These are phyloP conservation scores for Botrytis medusae DNA, from an alignment of 2,329 filamentous ascomycete species.

Conservation along the genomic window DNA sequence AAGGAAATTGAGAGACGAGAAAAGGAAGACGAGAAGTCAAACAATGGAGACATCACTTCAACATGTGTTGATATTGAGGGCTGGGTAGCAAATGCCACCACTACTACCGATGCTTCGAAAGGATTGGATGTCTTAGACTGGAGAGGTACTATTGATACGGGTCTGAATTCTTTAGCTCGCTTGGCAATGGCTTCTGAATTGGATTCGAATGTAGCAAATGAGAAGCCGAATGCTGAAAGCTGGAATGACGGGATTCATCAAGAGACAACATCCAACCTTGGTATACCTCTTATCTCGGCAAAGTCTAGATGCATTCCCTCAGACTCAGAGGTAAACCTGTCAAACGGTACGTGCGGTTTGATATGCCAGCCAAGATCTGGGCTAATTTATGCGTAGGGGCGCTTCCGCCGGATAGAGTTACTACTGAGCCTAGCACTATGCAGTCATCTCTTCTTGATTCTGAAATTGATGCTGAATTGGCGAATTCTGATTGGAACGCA, in stretches of 20 bases:
- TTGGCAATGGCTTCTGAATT: background rate
- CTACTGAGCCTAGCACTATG: no score
- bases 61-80: slow-evolving; percentile 8
- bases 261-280: background rate
- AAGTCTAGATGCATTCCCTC: no score
- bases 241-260: background rate
- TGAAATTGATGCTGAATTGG: slow-evolving; percentile 1
- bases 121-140: background rate
- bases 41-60: background rate
- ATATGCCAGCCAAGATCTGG: background rate
- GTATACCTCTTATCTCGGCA: background rate
- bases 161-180: slow-evolving; percentile 1
- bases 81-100: slow-evolving; percentile 14
- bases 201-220: background rate
- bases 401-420: background rate
- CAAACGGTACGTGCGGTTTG: background rate
- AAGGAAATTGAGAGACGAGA: slow-evolving; percentile 15
- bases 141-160: background rate
- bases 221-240: background rate
- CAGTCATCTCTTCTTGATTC: slow-evolving; percentile 17
- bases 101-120: background rate
- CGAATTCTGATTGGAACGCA: slow-evolving; percentile 5
- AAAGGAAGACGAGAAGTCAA: background rate
- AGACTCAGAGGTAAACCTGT: background rate
- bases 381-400: background rate